Base-by-base conservation (phyloP, 2,329 filamentous ascomycete genomes). In the Aureobasidium uvarum region DNA sequence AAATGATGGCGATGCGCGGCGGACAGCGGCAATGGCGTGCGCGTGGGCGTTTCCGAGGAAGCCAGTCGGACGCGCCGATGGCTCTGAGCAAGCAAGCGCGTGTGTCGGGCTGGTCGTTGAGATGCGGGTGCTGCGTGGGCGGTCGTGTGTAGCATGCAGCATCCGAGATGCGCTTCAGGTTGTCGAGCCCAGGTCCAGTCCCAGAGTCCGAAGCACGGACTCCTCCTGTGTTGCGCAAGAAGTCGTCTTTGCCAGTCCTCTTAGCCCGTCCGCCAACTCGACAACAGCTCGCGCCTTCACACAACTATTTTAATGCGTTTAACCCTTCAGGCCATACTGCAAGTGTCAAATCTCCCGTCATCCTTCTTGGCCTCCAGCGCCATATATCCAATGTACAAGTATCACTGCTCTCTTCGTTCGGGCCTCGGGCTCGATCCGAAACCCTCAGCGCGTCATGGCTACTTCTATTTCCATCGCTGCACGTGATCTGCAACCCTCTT, bases 91-190 rank as follows among this genome's bases (percentile, higher is more conserved):
- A 38, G 16, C 56, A 16, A 20, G 28, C 16, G n/a, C 14, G 11
- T 18, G 18, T 16, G 38, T 7, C 41, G 14, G 39, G n/a, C 28
- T 39, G 25, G 38, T 31, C 14, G 56, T 28, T 38, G 41, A 18
- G n/a, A 38, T 48, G 56, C 28, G 38, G 8, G 54, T 46, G 41
- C 48, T 18, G 56, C 31, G 16, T 31, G 43, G 23, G 18, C 54
- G 20, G 39, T 58, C 54, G 54, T 58, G 54, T 58, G 28, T 39
- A 52, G 51, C 50, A 54, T 10, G 31, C 51, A 43, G 54, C 54
- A 25, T 58, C 39, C 54, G 54, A 45, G 54, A 58, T 45, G 54
- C 14, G 33, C 33, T 36, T 36, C 33, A 36, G 33, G 10, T 38
- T 41, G 52, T 43, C 54, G 39, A 58, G 54, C 54, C 48, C 48